A percentile compares a stretch with the other conserved stretches of the same genome.
Conservation (phyloP, 2,329 filamentous ascomycete genomes). For the Diaporthe sp. region DNA sequence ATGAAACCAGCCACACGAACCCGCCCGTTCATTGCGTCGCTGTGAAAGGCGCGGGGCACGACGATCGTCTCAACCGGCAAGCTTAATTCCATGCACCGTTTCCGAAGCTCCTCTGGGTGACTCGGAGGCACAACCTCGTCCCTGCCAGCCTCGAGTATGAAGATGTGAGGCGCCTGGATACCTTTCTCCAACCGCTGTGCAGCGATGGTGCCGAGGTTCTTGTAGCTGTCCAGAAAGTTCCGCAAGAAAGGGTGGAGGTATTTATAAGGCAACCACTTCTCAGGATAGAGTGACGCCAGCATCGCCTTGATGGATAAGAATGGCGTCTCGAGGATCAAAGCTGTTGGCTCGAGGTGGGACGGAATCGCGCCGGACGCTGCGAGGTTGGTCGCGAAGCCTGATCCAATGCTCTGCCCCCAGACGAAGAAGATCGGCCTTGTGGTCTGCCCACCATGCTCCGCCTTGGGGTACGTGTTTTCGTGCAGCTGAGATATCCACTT, state of each 20-base stretch:
- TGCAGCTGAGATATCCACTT: slow-evolving; percentile 69
- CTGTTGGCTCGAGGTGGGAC: slow-evolving; percentile 56
- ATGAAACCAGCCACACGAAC: slow-evolving; percentile 61
- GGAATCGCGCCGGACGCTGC: slow-evolving; percentile 58
- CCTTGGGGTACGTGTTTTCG: slow-evolving; percentile 44
- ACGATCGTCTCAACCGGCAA: slow-evolving; percentile 60
- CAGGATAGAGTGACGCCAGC: slow-evolving; percentile 80
- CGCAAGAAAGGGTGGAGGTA: slow-evolving; percentile 82
- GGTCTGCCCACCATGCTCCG: slow-evolving; percentile 38
- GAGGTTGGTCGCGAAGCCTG: slow-evolving; percentile 77
- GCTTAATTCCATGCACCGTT: slow-evolving; percentile 62
- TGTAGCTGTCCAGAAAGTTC: slow-evolving; percentile 70
- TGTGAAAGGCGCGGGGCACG: slow-evolving; percentile 68
- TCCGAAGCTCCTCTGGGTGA: slow-evolving; percentile 62
- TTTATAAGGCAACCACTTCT: slow-evolving; percentile 84
- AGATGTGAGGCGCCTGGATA: slow-evolving; percentile 53
- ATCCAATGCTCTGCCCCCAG: slow-evolving; percentile 85
- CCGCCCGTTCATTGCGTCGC: slow-evolving; percentile 67
- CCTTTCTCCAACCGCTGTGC: slow-evolving; percentile 47
- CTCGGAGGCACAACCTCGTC: slow-evolving; percentile 71
- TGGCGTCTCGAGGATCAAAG: slow-evolving; percentile 81
- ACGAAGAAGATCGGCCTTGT: slow-evolving; percentile 65
- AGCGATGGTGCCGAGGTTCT: slow-evolving; percentile 63
- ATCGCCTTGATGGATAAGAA: slow-evolving; percentile 80
- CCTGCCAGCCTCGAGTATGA: slow-evolving; percentile 69